Percentiles rank a stretch among this genome's conserved stretches.
Conservation (phyloP, 441 rosid genomes). For the Eruca vesicaria region DNA sequence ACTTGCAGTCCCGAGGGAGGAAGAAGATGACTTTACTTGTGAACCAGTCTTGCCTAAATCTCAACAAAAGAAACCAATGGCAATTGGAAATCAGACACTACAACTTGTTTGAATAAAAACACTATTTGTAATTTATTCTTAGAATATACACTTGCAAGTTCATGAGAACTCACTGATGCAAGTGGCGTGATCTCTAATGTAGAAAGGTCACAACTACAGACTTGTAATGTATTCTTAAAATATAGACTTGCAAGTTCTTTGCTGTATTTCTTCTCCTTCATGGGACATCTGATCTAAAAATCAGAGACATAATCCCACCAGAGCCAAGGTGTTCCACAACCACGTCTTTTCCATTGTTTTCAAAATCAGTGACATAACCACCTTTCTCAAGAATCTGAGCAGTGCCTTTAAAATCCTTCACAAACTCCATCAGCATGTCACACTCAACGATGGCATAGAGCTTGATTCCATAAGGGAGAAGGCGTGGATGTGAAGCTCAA, state of each 20-base stretch:
- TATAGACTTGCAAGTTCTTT: not conserved
- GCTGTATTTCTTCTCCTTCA: constrained; percentile 90
- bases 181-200: constrained; percentile 89
- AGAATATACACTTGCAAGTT: not conserved
- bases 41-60: too few relatives aligned
- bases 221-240: constrained; percentile 44
- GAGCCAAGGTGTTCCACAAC: constrained; percentile 61
- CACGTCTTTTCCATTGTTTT: not conserved
- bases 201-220: constrained; percentile 82
- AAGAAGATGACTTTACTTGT: too few relatives aligned
- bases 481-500: constrained; percentile 21
- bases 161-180: constrained; percentile 73
- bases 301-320: constrained; percentile 99
- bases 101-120: too few relatives aligned
- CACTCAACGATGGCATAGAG: constrained; percentile 62
- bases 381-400: not conserved
- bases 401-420: not conserved
- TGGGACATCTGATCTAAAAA: constrained; percentile 92
- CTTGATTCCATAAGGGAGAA: constrained; percentile 60
- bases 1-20: too few relatives aligned
- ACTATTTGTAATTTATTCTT: not conserved
- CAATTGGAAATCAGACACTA: too few relatives aligned
- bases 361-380: not conserved
- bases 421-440: not conserved
- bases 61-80: too few relatives aligned